These are phyloP conservation scores for Lecanicillium sp. DNA, from an alignment of 2,329 filamentous ascomycete species.

Conservation along the genomic window DNA sequence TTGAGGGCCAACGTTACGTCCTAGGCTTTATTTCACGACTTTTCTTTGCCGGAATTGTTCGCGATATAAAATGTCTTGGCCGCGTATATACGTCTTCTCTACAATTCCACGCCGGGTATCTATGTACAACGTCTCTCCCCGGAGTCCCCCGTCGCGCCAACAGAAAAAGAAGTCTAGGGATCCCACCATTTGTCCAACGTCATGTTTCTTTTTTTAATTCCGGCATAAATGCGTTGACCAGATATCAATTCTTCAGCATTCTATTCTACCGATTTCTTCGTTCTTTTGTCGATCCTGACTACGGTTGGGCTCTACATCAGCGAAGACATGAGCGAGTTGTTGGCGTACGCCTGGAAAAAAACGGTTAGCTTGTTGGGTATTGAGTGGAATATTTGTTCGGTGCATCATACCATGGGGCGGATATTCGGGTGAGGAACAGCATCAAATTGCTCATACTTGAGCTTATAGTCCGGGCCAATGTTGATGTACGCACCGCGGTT, in stretches of 20 bases:
- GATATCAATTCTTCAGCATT: not conserved
- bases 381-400: not conserved
- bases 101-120: slow-evolving; percentile 6
- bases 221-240: not conserved
- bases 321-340: slow-evolving; percentile 72
- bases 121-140: slow-evolving; percentile 8
- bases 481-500: slow-evolving; percentile 99
- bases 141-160: not conserved
- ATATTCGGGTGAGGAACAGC: slow-evolving; percentile 95
- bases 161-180: not conserved
- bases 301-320: slow-evolving; percentile 52
- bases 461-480: slow-evolving; percentile 83
- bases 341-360: slow-evolving; percentile 64
- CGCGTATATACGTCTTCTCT: slow-evolving; percentile 6
- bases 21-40: too few species aligned
- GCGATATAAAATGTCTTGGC: not conserved
- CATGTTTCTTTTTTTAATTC: not conserved
- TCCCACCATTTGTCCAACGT: slow-evolving; percentile 3
- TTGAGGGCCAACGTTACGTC: too few species aligned
- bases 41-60: too few species aligned
- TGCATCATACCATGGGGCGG: slow-evolving; percentile 69
- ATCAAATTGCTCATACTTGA: slow-evolving; percentile 89
- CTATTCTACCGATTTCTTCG: slow-evolving; percentile 6
- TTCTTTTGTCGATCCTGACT: not conserved
- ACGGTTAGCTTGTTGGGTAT: slow-evolving; percentile 20